These are phyloP conservation scores for Cenchrus fungigraminus DNA, from an alignment of 176 grass and related monocot species.

Conservation along the genomic window DNA sequence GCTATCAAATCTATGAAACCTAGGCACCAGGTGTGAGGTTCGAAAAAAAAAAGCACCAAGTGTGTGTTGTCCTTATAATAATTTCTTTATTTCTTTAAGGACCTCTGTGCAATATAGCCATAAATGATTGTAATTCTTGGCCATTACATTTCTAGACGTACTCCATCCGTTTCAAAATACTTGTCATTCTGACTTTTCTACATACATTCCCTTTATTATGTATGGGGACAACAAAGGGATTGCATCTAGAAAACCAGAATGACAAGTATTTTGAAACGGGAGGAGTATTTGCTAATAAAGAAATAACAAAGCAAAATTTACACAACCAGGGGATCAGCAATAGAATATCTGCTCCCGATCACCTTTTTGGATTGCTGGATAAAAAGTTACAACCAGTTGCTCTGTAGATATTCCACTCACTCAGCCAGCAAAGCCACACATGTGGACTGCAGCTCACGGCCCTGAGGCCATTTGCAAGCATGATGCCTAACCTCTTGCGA, in stretches of 20 bases:
- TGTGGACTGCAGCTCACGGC: constrained; percentile 11
- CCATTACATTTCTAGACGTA: too few relatives aligned
- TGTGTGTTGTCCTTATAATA: neutral
- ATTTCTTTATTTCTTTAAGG: neutral
- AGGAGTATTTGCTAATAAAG: neutral
- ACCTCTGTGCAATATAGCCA: too few relatives aligned
- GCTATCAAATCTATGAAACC: too few relatives aligned
- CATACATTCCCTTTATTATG: too few relatives aligned
- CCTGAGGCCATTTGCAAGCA: neutral
- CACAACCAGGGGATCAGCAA: neutral
- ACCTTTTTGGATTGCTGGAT: neutral
- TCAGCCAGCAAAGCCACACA: neutral
- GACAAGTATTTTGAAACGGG: too few relatives aligned
- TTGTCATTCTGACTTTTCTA: too few relatives aligned
- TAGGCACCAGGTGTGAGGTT: too few relatives aligned
- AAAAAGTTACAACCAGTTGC: neutral
- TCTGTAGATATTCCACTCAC: neutral
- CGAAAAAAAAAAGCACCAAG: too few relatives aligned
- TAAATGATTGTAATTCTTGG: too few relatives aligned
- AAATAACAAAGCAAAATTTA: neutral
- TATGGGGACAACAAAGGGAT: too few relatives aligned
- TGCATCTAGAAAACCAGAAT: too few relatives aligned
- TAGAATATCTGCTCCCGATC: neutral
- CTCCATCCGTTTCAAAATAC: too few relatives aligned
- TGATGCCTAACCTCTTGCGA: neutral